Conservation (phyloP, 2,329 filamentous ascomycete species). For the Trichophaea hybrida region DNA sequence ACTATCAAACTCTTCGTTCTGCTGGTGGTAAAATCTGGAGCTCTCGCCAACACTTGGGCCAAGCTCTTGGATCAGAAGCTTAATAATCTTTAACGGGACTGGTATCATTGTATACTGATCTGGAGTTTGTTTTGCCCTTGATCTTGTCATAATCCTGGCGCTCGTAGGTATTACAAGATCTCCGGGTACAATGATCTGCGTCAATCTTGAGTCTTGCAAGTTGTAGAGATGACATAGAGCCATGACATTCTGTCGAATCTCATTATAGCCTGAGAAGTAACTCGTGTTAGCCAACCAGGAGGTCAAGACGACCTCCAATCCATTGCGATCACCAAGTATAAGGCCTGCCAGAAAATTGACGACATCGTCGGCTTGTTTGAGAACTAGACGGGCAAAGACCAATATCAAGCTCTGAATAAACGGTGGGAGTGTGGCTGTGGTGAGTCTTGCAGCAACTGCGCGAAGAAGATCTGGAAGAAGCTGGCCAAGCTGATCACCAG, state of each 20-base stretch:
- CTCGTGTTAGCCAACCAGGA: constrained; percentile 97
- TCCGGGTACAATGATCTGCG: constrained; percentile 73
- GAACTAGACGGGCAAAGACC: constrained; percentile 80
- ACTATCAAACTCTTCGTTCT: constrained; percentile 44
- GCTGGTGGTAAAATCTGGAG: constrained; percentile 47
- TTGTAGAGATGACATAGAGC: constrained; percentile 84
- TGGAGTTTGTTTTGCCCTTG: constrained; percentile 71
- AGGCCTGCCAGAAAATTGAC: constrained; percentile 81
- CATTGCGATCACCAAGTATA: constrained; percentile 62
- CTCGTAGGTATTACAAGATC: constrained; percentile 71
- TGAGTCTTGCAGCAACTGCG: constrained; percentile 74
- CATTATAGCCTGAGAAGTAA: constrained; percentile 95
- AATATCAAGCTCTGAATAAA: constrained; percentile 85
- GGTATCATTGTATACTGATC: constrained; percentile 80
- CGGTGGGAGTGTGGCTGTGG: constrained; percentile 64
- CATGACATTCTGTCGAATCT: constrained; percentile 92
- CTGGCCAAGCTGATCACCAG: constrained; percentile 75
- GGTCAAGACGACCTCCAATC: constrained; percentile 73
- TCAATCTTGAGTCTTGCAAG: constrained; percentile 65
- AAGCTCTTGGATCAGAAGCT: constrained; percentile 86
- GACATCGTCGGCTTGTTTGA: constrained; percentile 74
- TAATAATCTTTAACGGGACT: constrained; percentile 85
- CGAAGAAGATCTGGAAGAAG: constrained; percentile 77
- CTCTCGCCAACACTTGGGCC: constrained; percentile 57
- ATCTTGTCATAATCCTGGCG: constrained; percentile 83